Conservation (phyloP, 2,329 filamentous ascomycete species). For the Xylariales sp. region DNA sequence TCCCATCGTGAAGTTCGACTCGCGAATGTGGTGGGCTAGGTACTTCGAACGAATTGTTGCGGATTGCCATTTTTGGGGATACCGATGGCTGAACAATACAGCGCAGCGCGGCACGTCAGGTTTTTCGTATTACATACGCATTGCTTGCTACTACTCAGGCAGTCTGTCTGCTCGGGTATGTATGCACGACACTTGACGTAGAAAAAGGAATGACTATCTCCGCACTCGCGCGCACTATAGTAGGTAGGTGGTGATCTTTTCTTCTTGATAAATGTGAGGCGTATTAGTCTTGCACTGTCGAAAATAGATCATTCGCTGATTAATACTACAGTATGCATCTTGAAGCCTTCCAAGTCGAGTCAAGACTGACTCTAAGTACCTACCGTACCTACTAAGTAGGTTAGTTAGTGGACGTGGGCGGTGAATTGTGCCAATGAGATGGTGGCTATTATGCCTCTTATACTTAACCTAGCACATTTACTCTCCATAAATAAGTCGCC, state of each 20-base stretch:
- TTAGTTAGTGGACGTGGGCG: neutral
- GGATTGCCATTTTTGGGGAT: slow-evolving; percentile 31
- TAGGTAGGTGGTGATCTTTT: neutral
- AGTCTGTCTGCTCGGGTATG: too few relatives aligned
- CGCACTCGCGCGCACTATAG: too few relatives aligned
- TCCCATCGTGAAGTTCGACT: neutral
- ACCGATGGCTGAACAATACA: slow-evolving; percentile 7
- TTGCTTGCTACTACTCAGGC: neutral
- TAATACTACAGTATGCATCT: neutral
- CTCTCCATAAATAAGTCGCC: slow-evolving; percentile 7
- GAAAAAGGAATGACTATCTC: neutral
- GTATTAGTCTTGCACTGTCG: slow-evolving; percentile 12
- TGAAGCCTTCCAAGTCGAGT: slow-evolving; percentile 13
- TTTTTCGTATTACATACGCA: neutral
- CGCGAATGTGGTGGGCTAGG: neutral
- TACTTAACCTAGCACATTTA: too few relatives aligned
- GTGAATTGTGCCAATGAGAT: slow-evolving; percentile 8
- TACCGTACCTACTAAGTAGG: too few relatives aligned
- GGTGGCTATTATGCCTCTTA: neutral
- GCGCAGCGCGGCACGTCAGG: too few relatives aligned
- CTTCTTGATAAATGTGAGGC: neutral
- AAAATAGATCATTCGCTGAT: neutral
- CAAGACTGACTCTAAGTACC: neutral
- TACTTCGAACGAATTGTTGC: slow-evolving; percentile 5
- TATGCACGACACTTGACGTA: neutral